Base-by-base conservation (phyloP, 2,329 filamentous ascomycete genomes). In the Penicillium sp. region DNA sequence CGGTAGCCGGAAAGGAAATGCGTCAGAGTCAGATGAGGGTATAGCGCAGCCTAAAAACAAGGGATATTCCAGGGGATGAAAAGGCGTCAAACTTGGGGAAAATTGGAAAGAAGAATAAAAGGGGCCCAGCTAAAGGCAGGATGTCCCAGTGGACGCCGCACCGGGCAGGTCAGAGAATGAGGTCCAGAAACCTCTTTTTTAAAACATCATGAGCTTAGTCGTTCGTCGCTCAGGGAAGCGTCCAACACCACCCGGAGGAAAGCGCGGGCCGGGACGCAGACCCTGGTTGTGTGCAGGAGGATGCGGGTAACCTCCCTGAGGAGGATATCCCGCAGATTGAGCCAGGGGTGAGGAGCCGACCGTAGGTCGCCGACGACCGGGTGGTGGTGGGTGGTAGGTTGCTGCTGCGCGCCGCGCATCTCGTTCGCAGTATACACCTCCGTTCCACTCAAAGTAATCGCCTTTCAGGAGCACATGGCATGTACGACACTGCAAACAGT, bases 361-460 rank as follows among this genome's bases (percentile, higher is more conserved):
- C 1, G 68, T 69, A 6, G 74, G 71, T 16, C 71, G 68, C n/a
- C 63, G 77, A 37, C 68, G 75, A 39, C 74, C 76, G 6, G 59
- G 55, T n/a, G 59, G 64, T 59, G 74, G 65, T 14, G 55, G 60
- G 22, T 64, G 45, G 26, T 56, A 61, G 16, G 42, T 16, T 10
- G 60, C 60, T 45, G 76, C 77, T n/a, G 79, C 80, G 54, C 82
- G 79, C 73, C 87, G 87, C 4, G 92, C 93, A 71, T 98, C 92
- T 45, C 87, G 85, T 74, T 98, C 93, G 74, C 93, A 99, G 71
- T 90, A 96, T 0, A 90, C 86, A 45, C 80, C 82, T 24, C 90
- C 90, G 42, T 85, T 86, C 64, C 96, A 88, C 73, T 98, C 93
- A 68, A 95, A 97, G 73, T 98, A 98, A 60, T 95, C 93, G 45